Evolutionary conservation across 1,284 basidiomycete species (phyloP), one percentile per base, ranked within the genome.

Genomic region (Blastosporella zonata): DNA sequence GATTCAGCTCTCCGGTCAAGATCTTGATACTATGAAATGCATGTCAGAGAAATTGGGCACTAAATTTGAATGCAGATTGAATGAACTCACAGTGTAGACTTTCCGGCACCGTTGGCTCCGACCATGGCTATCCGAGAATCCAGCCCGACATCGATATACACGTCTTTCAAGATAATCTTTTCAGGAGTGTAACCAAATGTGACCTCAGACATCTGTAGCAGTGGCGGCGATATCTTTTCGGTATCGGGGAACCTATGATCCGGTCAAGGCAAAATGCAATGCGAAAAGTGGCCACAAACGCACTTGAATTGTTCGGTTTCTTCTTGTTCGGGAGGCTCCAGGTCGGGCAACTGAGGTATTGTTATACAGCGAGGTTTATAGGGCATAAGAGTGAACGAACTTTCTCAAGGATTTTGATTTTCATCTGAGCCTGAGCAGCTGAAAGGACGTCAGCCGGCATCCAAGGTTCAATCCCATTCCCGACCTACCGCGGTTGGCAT

Each of bases 401-500:
- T 73, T 97, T 97, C 67, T 99, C 97, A 43, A 99, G 75, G 54
- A 98, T 95, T 71, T 99, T 99, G 69, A 99, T 97, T 68, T 94
- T 96, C 59, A 87, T 91, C 65, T 97, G 95, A 23, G 95, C 94
- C 68, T 97, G 94, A 1, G 91, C 82, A 53, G 93, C 93, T 82
- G 49, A 23, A 47, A 45, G 50, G 22, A 10, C 15, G 42, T 47
- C 15, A 48, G 20, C 35, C 33, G 45, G 23, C 27, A 25, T 22
- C 13, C 13, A 29, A 33, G 27, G 39, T 10, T n/a, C 25, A 13
- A n/a, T 7, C 3, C 15, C 3, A 31, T 27, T 8, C 20, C 33
- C 31, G 46, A 35, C 67, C 49, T 64, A 74, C 86, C 87, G 57
- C 93, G 79, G 63, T 93, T 93, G 49, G 93, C 93, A 61, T 96